A percentile compares a stretch with the other conserved stretches of the same genome.
Conservation (phyloP, 371 early-diverging fungal species). For the Funneliformis caledonium region DNA sequence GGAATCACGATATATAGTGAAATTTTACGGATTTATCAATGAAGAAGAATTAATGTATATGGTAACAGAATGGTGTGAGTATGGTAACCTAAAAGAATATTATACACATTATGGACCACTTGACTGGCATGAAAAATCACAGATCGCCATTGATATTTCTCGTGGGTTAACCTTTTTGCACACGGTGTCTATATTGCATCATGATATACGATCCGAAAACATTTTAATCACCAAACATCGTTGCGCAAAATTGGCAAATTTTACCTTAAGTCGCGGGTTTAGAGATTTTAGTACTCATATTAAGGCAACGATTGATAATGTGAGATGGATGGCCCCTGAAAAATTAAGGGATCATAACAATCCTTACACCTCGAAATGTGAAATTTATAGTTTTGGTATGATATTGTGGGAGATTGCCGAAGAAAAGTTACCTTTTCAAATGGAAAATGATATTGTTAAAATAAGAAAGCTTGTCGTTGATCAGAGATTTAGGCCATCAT, state of each 20-base stretch:
- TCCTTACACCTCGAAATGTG: conserved; percentile 34
- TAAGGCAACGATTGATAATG: conserved; percentile 24
- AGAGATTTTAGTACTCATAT: conserved; percentile 9
- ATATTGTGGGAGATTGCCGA: conserved; percentile 39
- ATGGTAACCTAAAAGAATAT: conserved; percentile 32
- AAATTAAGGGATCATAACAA: conserved; percentile 26
- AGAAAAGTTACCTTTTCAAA: conserved; percentile 24
- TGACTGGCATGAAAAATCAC: conserved; percentile 16
- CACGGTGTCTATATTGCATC: conserved; percentile 29
- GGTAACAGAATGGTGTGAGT: conserved; percentile 37
- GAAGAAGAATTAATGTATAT: conserved; percentile 22
- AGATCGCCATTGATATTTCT: conserved; percentile 30
- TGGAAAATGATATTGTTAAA: conserved; percentile 25
- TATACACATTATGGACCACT: conserved; percentile 13
- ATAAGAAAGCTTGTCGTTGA: neutral
- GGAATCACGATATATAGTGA: conserved; percentile 21
- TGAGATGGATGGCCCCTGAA: conserved; percentile 37
- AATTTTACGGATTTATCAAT: conserved; percentile 20
- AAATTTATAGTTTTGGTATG: conserved; percentile 41
- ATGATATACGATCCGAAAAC: conserved; percentile 37
- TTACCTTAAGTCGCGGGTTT: conserved; percentile 22
- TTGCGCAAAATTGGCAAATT: conserved; percentile 32
- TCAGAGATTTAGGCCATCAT: conserved; percentile 21
- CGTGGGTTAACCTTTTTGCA: conserved; percentile 35
- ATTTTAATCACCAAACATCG: conserved; percentile 30